Base-by-base conservation (phyloP, 2,329 filamentous ascomycete species). In the Diaporthe destruens region DNA sequence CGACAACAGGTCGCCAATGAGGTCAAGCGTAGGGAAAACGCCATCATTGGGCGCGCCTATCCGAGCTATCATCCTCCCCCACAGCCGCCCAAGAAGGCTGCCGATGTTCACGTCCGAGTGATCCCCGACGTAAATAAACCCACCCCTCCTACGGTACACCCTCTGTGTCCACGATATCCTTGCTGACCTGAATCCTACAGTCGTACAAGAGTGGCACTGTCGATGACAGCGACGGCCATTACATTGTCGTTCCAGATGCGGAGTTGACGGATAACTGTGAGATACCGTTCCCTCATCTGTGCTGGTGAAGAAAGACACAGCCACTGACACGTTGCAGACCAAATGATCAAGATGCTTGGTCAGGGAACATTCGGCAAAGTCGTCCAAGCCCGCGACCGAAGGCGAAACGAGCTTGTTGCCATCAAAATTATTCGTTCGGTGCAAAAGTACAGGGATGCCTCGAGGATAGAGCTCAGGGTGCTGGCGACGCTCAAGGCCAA, bases 301-400 rank as follows among this genome's bases (percentile, higher is more conserved):
- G 20, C 39, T 18, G 18, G 72, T 44, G 18, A 18, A 4, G 65
- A 42, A 23, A 12, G 20, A 20, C 42, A 32, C 29, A 29, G 42
- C 74, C 72, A 39, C 77, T 81, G 51, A 85, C 75, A 39, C 56
- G 47, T 44, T 23, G 16, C 76, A 98, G 95, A 98, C 82, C 91
- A 93, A 84, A 96, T 99, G 77, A 87, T 93, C 74, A 95, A 94
- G 77, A 88, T 98, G 36, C 91, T 99, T 16, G 96, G 96, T 29
- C 96, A 99, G 84, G 96, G 96, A 75, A 99, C 96, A 0, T 99
- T 99, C 80, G 96, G 96, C 80, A 99, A 99, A 82, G 96, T 99
- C 20, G 96, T 99, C 23, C 93, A 98, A 82, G 96, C 96, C 68
- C 92, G 90, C 77, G 96, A 99, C 80, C 90, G 90, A 74, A 89